Percentiles rank a stretch among this genome's conserved stretches.
Conservation (phyloP, 106 monocot genomes). For the Dioscorea alata region DNA sequence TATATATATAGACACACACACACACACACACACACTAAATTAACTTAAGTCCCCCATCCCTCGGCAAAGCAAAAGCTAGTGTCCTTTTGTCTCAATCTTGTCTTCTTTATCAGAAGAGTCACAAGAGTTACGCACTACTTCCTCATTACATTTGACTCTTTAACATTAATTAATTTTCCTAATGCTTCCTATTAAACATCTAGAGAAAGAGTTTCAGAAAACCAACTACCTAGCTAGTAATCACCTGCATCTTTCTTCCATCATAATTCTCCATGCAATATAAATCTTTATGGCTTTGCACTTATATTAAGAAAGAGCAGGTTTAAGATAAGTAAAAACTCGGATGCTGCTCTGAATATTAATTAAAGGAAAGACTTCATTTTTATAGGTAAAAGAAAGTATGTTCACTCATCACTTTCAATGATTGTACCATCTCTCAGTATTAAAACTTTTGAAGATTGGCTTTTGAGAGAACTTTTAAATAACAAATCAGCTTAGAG, state of each 20-base stretch:
- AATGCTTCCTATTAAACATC: no score
- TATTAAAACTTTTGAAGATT: no score
- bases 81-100: not conserved
- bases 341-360: not conserved
- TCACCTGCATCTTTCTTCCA: no score
- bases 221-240: no score
- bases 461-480: no score
- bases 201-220: no score
- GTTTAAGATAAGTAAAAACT: not conserved
- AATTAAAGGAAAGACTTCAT: not conserved
- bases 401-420: not conserved
- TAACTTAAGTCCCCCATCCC: no score
- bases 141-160: not conserved
- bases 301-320: not conserved
- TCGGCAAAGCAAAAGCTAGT: not conserved
- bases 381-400: not conserved
- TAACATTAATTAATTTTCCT: no score
- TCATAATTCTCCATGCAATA: no score
- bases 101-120: not conserved
- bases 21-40: not conserved
- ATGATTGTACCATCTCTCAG: not conserved
- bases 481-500: no score
- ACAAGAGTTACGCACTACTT: not conserved
- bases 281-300: not conserved
- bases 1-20: no score